Base-by-base conservation (phyloP, 768 basidiomycete genomes). In the Imleria badia region DNA sequence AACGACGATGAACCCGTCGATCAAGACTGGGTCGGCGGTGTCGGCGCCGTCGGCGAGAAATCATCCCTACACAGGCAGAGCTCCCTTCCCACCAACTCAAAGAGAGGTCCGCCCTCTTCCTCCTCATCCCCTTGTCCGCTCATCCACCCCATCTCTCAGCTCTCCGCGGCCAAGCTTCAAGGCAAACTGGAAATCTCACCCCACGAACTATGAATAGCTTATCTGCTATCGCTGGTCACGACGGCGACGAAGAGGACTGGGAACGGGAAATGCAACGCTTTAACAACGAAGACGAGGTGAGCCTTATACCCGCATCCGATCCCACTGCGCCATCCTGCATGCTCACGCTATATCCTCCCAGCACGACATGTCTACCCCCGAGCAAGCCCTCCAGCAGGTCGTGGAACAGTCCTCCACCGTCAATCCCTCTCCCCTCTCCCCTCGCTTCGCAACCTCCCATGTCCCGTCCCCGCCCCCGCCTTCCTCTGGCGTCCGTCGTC, bases 221-320 rank as follows among this genome's bases (percentile, higher is more conserved):
- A 49, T 82, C 87, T 34, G 88, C 88, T 51, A 93, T 94, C 71
- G 84, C 88, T 48, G 90, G 89, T 39, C 87, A 90, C 64, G 91
- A 94, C 62, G 89, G 86, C 61, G 91, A 91, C 56, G 91, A 94
- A 67, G 91, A 92, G 59, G 87, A 90, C 52, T 94, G 91, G 91
- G 88, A 90, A 68, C 75, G 78, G 40, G 83, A 84, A 38, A 78
- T 86, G 70, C 72, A 77, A 19, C 80, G 78, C 71, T 72, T 81
- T 67, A 73, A 75, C 13, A 76, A 82, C 54, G 86, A 85, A 48
- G 88, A 89, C 31, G 87, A 89, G 72, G 90, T 89, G 57, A 60
- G 73, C 65, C 22, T 22, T 60, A 47, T 48, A 40, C 39, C 44
- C 45, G 19, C 6, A 7, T 26, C 49, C 42, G 36, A 45, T 46